Base-by-base conservation (phyloP, 208 protist genomes). In the Crithidia fasciculata region DNA sequence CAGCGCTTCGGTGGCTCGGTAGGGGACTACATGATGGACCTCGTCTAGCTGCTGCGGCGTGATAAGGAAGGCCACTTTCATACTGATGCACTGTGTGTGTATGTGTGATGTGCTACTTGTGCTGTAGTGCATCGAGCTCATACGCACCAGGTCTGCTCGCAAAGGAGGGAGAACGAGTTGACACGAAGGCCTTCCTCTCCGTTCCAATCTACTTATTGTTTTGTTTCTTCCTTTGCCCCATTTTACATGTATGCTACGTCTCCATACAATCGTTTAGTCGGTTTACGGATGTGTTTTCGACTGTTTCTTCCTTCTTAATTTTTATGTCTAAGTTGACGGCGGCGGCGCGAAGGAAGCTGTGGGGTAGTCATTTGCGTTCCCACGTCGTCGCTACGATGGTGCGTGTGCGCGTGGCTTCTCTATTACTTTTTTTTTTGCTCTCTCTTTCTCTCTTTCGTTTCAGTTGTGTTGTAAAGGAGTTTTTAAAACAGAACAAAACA, bases 181-280 rank as follows among this genome's bases (percentile, higher is more conserved):
- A 28, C 28, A 28, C 28, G 28, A 28, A 28, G 28, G 28, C 28
- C 28, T 28, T 28, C 28, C 28, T 28, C 28, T 28, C 28, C 28
- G 28, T 28, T 28, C 28, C 28, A 28, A 28, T 28, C 28, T 28
- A 28, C 28, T 28, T 28, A 28, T 28, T 64, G 41, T 18, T 64
- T 41, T 16, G 16, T 47, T 64, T 64, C 16, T 28, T 16, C 36
- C 18, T 71, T 47, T 54, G 45, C 52, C 64, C 56, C 36, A 53
- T 73, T 73, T 54, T n/a, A 16, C 47, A 36, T 64, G 50, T 73
- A 28, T 63, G 61, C 52, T 73, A 63, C 16, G 40, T 72, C 15
- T 15, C 28, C 28, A 28, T 28, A 28, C 28, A 28, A 28, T 28
- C 28, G 28, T 28, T 28, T 28, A 28, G 28, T 28, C 28, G 28